These are phyloP conservation scores for Beauveria pseudobassiana DNA, from an alignment of 2,329 filamentous ascomycete species.

Conservation along the genomic window DNA sequence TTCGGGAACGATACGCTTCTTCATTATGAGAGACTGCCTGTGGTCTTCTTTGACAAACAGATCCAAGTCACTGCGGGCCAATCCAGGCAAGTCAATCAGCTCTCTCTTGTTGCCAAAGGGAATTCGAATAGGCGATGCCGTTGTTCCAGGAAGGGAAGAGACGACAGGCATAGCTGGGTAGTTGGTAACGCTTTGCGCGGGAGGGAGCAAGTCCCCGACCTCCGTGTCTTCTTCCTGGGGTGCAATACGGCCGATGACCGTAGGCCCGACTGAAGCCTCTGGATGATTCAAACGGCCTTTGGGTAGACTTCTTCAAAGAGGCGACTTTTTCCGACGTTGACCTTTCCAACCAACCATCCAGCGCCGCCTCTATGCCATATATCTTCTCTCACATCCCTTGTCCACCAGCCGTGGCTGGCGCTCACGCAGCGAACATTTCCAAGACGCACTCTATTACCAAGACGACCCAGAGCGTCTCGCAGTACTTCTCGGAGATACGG, in stretches of 20 bases:
- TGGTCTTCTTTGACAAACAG: constrained; percentile 60
- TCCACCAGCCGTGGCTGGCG: constrained; percentile 85
- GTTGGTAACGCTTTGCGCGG: constrained; percentile 61
- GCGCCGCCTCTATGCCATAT: constrained; percentile 79
- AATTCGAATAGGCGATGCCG: constrained; percentile 87
- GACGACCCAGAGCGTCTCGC: constrained; percentile 63
- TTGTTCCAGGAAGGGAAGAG: constrained; percentile 83
- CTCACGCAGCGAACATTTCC: constrained; percentile 86
- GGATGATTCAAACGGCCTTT: constrained; percentile 36
- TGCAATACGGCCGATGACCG: background rate
- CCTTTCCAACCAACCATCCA: constrained; percentile 95
- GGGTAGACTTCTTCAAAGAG: constrained; percentile 85
- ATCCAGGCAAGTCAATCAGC: constrained; percentile 83
- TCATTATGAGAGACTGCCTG: constrained; percentile 69
- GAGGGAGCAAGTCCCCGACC: constrained; percentile 62
- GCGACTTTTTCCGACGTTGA: constrained; percentile 94
- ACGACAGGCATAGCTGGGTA: constrained; percentile 83
- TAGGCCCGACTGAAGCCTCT: background rate
- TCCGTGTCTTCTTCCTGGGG: constrained; percentile 23
- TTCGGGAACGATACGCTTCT: constrained; percentile 61
- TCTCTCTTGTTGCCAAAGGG: constrained; percentile 83
- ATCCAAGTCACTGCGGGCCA: constrained; percentile 67
- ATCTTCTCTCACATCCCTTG: constrained; percentile 73
- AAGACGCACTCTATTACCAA: constrained; percentile 64
- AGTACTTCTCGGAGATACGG: constrained; percentile 74